Percentiles rank a stretch among this genome's conserved stretches.
Evolutionary conservation across 495 filamentous ascomycete species (phyloP).

Genomic region (Achaetomiella virescens): DNA sequence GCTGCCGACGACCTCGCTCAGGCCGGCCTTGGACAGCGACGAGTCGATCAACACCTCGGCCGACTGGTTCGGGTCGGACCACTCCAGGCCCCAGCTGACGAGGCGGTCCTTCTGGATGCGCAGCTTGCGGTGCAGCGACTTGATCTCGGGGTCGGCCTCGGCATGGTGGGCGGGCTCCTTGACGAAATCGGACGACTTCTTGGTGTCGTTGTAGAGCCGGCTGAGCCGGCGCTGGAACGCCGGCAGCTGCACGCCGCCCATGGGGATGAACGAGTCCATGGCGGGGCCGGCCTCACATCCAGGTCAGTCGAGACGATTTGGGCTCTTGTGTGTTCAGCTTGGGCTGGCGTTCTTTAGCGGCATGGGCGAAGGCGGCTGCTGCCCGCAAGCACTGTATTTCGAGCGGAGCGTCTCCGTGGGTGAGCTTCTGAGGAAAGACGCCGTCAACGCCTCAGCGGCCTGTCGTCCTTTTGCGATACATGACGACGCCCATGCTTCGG

Average conservation of each 20-base stretch:
- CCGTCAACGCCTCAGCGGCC: background rate
- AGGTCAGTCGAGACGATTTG: no score
- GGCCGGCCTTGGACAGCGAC: slow-evolving; percentile 71
- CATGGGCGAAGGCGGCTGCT: background rate
- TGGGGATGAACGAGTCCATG: slow-evolving; percentile 46
- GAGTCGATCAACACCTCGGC: slow-evolving; percentile 72
- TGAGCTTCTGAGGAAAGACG: background rate
- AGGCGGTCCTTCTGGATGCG: slow-evolving; percentile 68
- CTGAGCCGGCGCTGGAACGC: slow-evolving; percentile 67
- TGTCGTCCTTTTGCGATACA: slow-evolving; percentile 2
- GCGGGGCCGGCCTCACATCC: background rate
- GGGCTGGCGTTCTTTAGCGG: background rate
- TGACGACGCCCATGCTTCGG: background rate
- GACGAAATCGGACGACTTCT: slow-evolving; percentile 77
- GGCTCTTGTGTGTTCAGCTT: background rate
- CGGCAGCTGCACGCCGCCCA: slow-evolving; percentile 39
- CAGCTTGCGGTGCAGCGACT: slow-evolving; percentile 50
- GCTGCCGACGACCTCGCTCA: slow-evolving; percentile 80
- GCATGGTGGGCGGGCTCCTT: slow-evolving; percentile 60
- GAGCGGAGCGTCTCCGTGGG: no score
- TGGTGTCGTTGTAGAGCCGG: slow-evolving; percentile 87
- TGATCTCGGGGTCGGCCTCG: slow-evolving; percentile 49
- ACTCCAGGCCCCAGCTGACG: slow-evolving; percentile 84
- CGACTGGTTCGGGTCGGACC: slow-evolving; percentile 64
- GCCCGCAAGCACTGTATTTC: no score